Evolutionary conservation across 2,329 filamentous ascomycete species (phyloP), one percentile per base, ranked within the genome.

Genomic region (Harringtonia lauricola): DNA sequence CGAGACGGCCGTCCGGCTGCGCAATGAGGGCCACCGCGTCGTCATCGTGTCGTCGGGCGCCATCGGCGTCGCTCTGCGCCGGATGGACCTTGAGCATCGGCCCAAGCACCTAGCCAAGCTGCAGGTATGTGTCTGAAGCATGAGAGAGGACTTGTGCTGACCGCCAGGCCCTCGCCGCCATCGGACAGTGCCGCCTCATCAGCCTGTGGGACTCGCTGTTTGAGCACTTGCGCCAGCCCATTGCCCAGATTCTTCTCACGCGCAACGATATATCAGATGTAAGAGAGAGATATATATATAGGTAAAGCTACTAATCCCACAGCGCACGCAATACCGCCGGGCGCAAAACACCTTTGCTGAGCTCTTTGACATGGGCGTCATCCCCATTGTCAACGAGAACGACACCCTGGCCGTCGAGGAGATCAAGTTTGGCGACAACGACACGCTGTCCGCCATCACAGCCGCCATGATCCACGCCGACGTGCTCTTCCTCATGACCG

Each of bases 371-470:
- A 92, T 95, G 83, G 89, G 89, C 2, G 90, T 96, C 22, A 94
- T 98, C 50, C 92, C 92, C 10, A 95, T 98, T 55, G 92, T 98
- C 51, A 98, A 98, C 57, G 92, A 98, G 65, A 98, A 98, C 63
- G 92, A 98, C 62, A 98, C 92, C 3, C 68, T 98, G 43, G 87
- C 89, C 21, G 92, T 98, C 51, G 86, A 90, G 36, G 92, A 98
- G 73, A 98, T 98, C 67, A 96, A 96, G 70, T 98, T 98, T 59
- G 92, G 92, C 52, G 92, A 98, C 70, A 98, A 98, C 56, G 92
- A 98, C 63, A 98, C 92, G 2, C 71, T 98, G 38, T 95, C 88
- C 13, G 92, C 92, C 45, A 95, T 98, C 54, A 95, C 92, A 0
- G 87, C 92, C 1, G 92, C 85, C 52, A 96, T 96, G 88, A 86